Percentiles rank a stretch among this genome's conserved stretches.
phyloP scores from a whole-genome alignment of 2,329 filamentous ascomycete genomes.

The Waltergamsia citrina region DNA sequence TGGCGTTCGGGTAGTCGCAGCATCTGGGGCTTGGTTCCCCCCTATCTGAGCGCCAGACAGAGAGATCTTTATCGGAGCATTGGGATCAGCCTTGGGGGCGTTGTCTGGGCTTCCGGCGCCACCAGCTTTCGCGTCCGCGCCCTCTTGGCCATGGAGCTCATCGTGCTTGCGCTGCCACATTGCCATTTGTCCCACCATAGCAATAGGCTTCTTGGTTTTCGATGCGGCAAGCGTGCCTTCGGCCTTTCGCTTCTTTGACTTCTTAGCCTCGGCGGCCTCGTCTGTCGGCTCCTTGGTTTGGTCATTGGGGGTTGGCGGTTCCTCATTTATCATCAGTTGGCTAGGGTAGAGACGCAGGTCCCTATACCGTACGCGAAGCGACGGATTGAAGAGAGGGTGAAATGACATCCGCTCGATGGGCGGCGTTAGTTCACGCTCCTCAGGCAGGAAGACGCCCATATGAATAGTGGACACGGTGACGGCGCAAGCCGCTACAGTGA shows the following conservation, averaged over 20 bases:
- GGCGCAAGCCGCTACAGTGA: conserved; percentile 66
- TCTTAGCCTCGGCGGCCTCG: conserved; percentile 15
- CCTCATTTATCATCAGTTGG: conserved; percentile 48
- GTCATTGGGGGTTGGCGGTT: conserved; percentile 26
- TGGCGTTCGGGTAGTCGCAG: conserved; percentile 1
- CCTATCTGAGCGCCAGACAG: conserved; percentile 15
- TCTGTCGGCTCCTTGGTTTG: conserved; percentile 13
- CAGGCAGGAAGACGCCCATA: conserved; percentile 74
- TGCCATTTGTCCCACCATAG: conserved; percentile 32
- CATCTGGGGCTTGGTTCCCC: conserved; percentile 5
- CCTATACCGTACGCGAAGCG: conserved; percentile 65
- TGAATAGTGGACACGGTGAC: conserved; percentile 70
- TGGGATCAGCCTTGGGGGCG: conserved; percentile 1
- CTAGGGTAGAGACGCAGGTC: conserved; percentile 65
- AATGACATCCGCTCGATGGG: conserved; percentile 59
- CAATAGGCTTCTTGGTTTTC: conserved; percentile 24
- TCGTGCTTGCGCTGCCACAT: conserved; percentile 34
- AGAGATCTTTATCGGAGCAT: conserved; percentile 20
- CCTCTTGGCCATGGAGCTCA: conserved; percentile 20
- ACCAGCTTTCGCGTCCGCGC: not conserved
- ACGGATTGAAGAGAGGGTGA: conserved; percentile 57
- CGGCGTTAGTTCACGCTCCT: conserved; percentile 46
- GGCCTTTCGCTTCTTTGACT: conserved; percentile 33
- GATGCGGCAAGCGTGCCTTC: conserved; percentile 14
- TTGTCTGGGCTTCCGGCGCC: not conserved